Conservation (phyloP, 495 filamentous ascomycete genomes). For the Penicillium egyptiacum region DNA sequence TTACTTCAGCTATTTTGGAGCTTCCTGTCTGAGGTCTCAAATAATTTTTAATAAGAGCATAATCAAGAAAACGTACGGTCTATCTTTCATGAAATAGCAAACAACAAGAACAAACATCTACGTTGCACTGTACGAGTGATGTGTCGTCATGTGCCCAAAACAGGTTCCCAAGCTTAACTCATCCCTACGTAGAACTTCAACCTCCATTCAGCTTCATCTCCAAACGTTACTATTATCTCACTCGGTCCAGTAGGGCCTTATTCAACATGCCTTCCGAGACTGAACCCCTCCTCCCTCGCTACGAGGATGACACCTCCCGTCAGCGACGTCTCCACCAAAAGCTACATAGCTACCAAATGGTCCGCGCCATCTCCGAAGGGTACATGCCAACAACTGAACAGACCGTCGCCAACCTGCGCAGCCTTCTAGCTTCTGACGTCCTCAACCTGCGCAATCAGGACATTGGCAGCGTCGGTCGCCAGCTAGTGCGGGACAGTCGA, state of each 20-base stretch:
- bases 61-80: not conserved
- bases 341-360: conserved; percentile 89
- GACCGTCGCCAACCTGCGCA: conserved; percentile 74
- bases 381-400: conserved; percentile 94
- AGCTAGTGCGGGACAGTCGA: conserved; percentile 68
- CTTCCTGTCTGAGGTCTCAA: not conserved
- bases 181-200: not conserved
- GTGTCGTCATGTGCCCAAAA: conserved; percentile 18
- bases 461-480: conserved; percentile 72
- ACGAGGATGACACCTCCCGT: conserved; percentile 76
- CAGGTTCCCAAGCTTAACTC: conserved; percentile 10
- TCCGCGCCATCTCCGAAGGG: conserved; percentile 76
- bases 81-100: not conserved
- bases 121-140: not conserved
- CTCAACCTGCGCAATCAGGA: conserved; percentile 74
- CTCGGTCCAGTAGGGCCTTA: not conserved
- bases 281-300: conserved; percentile 79
- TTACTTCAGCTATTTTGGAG: not conserved
- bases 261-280: conserved; percentile 57
- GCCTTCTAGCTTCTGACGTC: conserved; percentile 71
- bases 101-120: not conserved
- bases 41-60: not conserved
- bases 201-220: not conserved
- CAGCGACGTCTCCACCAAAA: conserved; percentile 80
- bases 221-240: not conserved